Evolutionary conservation across 208 protist species (phyloP).

Genomic region (Leishmania aethiopica): DNA sequence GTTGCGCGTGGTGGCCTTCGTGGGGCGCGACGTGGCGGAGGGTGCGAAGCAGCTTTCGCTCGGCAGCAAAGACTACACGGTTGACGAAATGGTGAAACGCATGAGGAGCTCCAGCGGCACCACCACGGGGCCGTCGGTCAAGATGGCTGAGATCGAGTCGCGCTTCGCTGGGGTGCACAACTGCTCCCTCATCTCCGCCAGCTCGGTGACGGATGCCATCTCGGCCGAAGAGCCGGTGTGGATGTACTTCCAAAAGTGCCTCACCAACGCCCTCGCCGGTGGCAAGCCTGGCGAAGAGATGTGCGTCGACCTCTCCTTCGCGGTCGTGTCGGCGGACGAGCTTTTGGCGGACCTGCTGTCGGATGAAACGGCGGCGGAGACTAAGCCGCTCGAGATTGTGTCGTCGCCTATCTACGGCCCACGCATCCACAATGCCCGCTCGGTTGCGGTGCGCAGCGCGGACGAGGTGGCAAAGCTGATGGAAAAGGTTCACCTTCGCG

Average conservation of each 20-base stretch:
- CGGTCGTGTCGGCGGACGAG: conserved; percentile 28
- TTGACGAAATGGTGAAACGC: conserved; percentile 57
- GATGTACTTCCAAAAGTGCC: conserved; percentile 38
- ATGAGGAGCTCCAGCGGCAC: conserved; percentile 4
- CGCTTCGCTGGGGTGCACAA: conserved; percentile 42
- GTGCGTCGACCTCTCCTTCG: conserved; percentile 39
- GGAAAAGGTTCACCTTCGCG: conserved; percentile 27
- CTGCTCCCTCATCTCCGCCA: conserved; percentile 42
- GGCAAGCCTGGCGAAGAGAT: conserved; percentile 33
- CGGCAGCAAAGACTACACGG: conserved; percentile 39
- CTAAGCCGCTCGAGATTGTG: conserved; percentile 32
- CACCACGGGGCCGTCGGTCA: conserved; percentile 17
- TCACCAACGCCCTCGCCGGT: conserved; percentile 33
- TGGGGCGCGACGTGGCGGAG: conserved; percentile 19
- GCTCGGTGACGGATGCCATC: conserved; percentile 16
- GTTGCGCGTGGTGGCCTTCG: conserved; percentile 42
- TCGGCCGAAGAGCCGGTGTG: conserved; percentile 41
- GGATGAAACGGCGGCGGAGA: not conserved
- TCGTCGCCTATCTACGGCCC: conserved; percentile 46
- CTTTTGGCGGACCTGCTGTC: conserved; percentile 37
- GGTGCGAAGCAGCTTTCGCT: conserved; percentile 32
- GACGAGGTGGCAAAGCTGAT: conserved; percentile 31
- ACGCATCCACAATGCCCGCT: conserved; percentile 13
- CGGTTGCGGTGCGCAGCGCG: conserved; percentile 12
- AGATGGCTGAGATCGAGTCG: conserved; percentile 35